Percentiles rank a stretch among this genome's conserved stretches.
These are phyloP conservation scores for Penicillium sp. DNA, from an alignment of 2,329 filamentous ascomycete genomes.

Conservation along the genomic window DNA sequence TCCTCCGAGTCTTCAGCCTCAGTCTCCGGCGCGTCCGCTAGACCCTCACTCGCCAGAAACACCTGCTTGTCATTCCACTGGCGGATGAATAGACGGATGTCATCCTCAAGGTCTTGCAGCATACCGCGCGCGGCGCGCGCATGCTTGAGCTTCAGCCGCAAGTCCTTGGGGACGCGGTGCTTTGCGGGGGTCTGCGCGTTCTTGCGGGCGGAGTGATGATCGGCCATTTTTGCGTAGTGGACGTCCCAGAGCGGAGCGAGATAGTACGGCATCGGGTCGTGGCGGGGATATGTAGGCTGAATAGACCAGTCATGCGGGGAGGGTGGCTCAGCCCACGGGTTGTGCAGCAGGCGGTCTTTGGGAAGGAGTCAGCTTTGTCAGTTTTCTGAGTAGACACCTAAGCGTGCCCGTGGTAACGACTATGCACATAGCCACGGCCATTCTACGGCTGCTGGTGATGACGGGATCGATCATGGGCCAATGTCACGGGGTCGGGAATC, in stretches of 20 bases:
- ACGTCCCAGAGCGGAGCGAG: constrained; percentile 84
- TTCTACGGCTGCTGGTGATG: not conserved
- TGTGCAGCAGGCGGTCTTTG: constrained; percentile 78
- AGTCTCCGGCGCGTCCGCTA: constrained; percentile 45
- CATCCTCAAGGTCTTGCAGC: constrained; percentile 81
- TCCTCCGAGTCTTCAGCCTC: constrained; percentile 65
- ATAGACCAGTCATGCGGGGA: constrained; percentile 80
- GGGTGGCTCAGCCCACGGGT: constrained; percentile 83
- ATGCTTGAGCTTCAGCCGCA: constrained; percentile 79
- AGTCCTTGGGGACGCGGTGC: constrained; percentile 70
- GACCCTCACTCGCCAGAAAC: constrained; percentile 48
- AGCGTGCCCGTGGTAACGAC: not conserved
- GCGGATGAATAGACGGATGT: constrained; percentile 73
- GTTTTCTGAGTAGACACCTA: not conserved
- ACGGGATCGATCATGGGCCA: not conserved
- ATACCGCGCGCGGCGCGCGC: constrained; percentile 74
- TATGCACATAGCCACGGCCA: not conserved
- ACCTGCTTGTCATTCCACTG: constrained; percentile 59
- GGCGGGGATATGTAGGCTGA: constrained; percentile 75
- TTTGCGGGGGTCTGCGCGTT: constrained; percentile 43
- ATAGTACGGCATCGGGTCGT: constrained; percentile 78
- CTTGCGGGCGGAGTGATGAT: constrained; percentile 39
- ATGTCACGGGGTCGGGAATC: not conserved
- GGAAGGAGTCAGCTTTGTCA: constrained; percentile 25
- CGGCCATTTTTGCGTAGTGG: constrained; percentile 45